A percentile compares a stretch with the other conserved stretches of the same genome.
Evolutionary conservation across 2,329 filamentous ascomycete genomes (phyloP).

Genomic region (Cladosporium phlei): DNA sequence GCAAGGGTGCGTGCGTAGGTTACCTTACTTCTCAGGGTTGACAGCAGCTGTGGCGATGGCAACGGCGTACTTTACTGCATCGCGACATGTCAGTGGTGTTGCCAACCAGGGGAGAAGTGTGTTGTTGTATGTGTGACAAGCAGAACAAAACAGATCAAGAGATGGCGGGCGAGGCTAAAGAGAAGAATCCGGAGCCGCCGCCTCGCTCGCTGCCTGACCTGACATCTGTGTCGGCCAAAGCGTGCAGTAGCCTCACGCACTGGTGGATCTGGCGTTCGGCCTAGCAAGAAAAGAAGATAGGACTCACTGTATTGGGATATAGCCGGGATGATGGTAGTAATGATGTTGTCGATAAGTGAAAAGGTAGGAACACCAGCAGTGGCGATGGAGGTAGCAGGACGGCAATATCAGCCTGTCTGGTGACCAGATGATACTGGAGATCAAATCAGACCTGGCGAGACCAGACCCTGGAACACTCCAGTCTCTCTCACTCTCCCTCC

Average conservation of each 20-base stretch:
- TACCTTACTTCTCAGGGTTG: neutral
- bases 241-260: conserved; percentile 11
- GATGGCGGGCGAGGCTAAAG: neutral
- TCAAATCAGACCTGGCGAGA: too few species aligned
- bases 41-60: conserved; percentile 1
- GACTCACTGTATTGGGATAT: conserved; percentile 9
- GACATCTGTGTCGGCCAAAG: conserved; percentile 3
- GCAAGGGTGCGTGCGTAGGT: neutral
- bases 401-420: too few species aligned
- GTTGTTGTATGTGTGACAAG: too few species aligned
- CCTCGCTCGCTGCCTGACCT: conserved; percentile 8
- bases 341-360: neutral
- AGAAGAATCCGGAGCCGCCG: neutral
- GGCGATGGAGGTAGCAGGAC: too few species aligned
- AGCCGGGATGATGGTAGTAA: neutral
- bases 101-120: neutral
- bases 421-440: too few species aligned
- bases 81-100: conserved; percentile 12
- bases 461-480: too few species aligned
- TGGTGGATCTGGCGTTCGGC: conserved; percentile 9
- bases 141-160: conserved; percentile 5
- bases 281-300: conserved; percentile 12
- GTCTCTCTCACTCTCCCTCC: conserved; percentile 1
- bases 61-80: neutral
- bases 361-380: too few species aligned